These are phyloP conservation scores for Lactifluus pinguis DNA, from an alignment of 768 basidiomycete genomes.

Conservation along the genomic window DNA sequence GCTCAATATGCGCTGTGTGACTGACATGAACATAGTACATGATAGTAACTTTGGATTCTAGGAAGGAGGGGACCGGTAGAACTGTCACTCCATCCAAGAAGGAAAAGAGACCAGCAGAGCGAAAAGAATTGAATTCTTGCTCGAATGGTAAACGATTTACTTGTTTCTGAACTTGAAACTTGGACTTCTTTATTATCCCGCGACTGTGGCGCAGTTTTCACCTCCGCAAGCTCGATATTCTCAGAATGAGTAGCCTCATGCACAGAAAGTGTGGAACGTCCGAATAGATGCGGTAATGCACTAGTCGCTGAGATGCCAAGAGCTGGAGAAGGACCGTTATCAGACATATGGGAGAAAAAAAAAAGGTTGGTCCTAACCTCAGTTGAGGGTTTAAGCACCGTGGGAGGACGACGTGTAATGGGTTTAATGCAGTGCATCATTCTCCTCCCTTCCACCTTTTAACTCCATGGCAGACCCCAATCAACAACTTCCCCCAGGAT, in stretches of 20 bases:
- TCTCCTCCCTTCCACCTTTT: slow-evolving; percentile 3
- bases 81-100: slow-evolving; percentile 75
- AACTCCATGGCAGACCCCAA: slow-evolving; percentile 36
- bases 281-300: neutral
- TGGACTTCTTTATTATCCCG: neutral
- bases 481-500: slow-evolving; percentile 83
- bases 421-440: neutral
- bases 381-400: slow-evolving; percentile 5
- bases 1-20: neutral
- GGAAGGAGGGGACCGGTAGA: slow-evolving; percentile 68
- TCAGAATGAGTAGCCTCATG: neutral
- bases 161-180: neutral
- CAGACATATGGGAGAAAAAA: neutral
- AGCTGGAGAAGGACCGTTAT: neutral
- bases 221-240: neutral
- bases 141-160: neutral
- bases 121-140: slow-evolving; percentile 41
- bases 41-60: slow-evolving; percentile 51
- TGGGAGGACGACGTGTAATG: slow-evolving; percentile 12
- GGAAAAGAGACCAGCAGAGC: slow-evolving; percentile 47
- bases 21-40: slow-evolving; percentile 24
- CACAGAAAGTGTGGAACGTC: neutral
- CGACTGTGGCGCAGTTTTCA: neutral
- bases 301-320: neutral
- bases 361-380: slow-evolving; percentile 4